Percentiles rank a stretch among this genome's conserved stretches.
These are phyloP conservation scores for Verticillium alfalfae DNA, from an alignment of 2,329 filamentous ascomycete genomes.

Conservation along the genomic window DNA sequence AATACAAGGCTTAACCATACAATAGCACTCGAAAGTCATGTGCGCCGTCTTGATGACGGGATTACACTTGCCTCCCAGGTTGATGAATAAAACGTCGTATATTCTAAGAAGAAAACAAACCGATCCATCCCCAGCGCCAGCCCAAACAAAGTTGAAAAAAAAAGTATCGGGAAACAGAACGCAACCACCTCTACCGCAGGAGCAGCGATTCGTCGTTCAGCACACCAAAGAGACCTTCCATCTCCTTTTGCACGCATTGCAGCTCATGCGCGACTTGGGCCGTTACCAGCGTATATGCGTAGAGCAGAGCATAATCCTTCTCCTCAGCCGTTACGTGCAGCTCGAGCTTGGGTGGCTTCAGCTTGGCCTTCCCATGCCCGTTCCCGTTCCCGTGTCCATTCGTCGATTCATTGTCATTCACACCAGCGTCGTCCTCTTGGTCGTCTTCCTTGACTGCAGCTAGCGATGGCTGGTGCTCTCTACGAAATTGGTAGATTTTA, in stretches of 20 bases:
- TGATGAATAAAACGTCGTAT: neutral
- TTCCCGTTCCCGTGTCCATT: constrained; percentile 2
- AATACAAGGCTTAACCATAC: no score
- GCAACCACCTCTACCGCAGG: constrained; percentile 34
- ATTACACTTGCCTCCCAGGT: no score
- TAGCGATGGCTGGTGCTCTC: constrained; percentile 47
- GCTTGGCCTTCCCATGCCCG: constrained; percentile 7
- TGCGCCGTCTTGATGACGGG: no score
- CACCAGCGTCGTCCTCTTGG: constrained; percentile 14
- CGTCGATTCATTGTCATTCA: constrained; percentile 9
- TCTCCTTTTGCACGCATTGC: constrained; percentile 52
- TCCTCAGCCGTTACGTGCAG: constrained; percentile 48
- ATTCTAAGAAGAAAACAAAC: neutral
- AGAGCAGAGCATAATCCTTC: constrained; percentile 83
- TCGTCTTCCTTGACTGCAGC: constrained; percentile 38
- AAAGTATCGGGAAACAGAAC: neutral
- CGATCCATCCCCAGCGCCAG: neutral
- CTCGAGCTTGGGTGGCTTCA: constrained; percentile 15
- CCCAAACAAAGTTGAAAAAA: neutral
- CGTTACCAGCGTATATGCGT: constrained; percentile 77
- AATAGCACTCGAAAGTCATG: no score
- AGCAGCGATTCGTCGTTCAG: constrained; percentile 54
- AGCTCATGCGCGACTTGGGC: constrained; percentile 62
- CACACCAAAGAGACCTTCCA: constrained; percentile 59
- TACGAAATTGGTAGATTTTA: constrained; percentile 82